phyloP scores from a whole-genome alignment of 2,329 filamentous ascomycete genomes.

The Mycosphaerella arachidis region DNA sequence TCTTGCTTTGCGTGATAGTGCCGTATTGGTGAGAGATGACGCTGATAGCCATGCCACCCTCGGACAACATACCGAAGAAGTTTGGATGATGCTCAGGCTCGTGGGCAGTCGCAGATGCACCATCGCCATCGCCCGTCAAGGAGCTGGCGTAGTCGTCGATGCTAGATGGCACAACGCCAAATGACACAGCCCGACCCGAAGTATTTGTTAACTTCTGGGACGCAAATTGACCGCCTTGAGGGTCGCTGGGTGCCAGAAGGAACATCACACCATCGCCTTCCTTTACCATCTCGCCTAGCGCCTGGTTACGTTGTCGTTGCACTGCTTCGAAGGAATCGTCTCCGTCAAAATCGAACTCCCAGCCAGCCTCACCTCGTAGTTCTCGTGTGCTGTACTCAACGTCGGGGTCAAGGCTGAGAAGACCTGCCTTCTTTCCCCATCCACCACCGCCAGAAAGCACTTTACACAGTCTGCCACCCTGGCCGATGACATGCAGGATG shows the following conservation, averaged over 20 bases:
- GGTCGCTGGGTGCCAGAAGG: slow-evolving; percentile 12
- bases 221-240: slow-evolving; percentile 11
- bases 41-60: slow-evolving; percentile 54
- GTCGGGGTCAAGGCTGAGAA: slow-evolving; percentile 73
- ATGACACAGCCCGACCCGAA: slow-evolving; percentile 6
- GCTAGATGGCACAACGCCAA: slow-evolving; percentile 45
- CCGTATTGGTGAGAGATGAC: slow-evolving; percentile 3
- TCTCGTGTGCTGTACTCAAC: slow-evolving; percentile 48
- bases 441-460: slow-evolving; percentile 75
- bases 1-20: slow-evolving; percentile 36
- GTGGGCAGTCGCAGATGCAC: neutral
- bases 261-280: slow-evolving; percentile 60
- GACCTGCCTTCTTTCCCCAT: slow-evolving; percentile 75
- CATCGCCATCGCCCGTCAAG: neutral
- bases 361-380: slow-evolving; percentile 53
- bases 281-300: slow-evolving; percentile 54
- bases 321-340: slow-evolving; percentile 32
- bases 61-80: slow-evolving; percentile 61
- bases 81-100: slow-evolving; percentile 21
- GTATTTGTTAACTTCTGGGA: neutral
- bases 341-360: slow-evolving; percentile 42
- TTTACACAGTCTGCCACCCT: slow-evolving; percentile 41
- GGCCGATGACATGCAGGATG: neutral
- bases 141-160: slow-evolving; percentile 33
- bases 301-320: slow-evolving; percentile 35